phyloP scores from a whole-genome alignment of 495 filamentous ascomycete species.

The Xylaria acuta region DNA sequence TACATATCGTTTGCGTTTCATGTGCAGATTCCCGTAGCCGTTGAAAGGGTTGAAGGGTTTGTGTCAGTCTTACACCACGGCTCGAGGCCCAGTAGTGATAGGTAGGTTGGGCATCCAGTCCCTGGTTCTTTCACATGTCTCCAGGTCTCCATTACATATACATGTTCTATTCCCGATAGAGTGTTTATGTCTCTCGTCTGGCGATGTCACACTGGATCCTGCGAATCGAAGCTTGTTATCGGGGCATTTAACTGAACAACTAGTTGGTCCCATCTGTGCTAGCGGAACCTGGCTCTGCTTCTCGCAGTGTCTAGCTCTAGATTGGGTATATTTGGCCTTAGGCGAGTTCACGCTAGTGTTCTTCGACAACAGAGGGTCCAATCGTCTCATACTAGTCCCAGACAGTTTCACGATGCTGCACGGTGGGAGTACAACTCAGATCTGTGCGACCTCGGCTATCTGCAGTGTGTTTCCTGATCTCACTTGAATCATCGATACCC shows the following conservation, averaged over 20 bases:
- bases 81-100: background rate
- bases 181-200: slow-evolving; percentile 20
- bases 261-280: background rate
- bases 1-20: background rate
- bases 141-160: background rate
- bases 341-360: slow-evolving; percentile 14
- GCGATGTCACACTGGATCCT: background rate
- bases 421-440: slow-evolving; percentile 39
- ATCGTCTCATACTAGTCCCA: slow-evolving; percentile 31
- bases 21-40: background rate
- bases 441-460: slow-evolving; percentile 46
- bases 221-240: slow-evolving; percentile 17
- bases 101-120: background rate
- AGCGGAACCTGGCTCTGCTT: background rate
- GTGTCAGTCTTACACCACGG: background rate
- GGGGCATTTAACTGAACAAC: slow-evolving; percentile 16
- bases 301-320: background rate
- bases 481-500: slow-evolving; percentile 40
- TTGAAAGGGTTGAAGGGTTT: background rate
- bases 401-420: slow-evolving; percentile 41
- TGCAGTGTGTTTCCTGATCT: slow-evolving; percentile 44
- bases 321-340: slow-evolving; percentile 7
- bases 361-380: slow-evolving; percentile 18
- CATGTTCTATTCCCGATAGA: background rate
- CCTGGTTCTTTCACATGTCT: background rate